A percentile compares a stretch with the other conserved stretches of the same genome.
These are phyloP conservation scores for Crucibulum parvulum DNA, from an alignment of 1,284 basidiomycete genomes.

Conservation along the genomic window DNA sequence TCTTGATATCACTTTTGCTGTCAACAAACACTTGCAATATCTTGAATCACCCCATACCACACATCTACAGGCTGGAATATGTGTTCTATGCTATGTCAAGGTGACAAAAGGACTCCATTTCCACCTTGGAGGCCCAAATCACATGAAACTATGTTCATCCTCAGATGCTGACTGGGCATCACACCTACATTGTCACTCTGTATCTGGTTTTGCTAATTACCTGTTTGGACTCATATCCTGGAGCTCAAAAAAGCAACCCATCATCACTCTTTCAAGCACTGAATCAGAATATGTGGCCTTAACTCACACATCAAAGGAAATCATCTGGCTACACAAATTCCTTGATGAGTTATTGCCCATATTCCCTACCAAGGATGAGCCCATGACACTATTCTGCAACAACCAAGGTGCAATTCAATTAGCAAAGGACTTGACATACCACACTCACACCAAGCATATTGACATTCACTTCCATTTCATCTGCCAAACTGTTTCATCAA, in stretches of 20 bases:
- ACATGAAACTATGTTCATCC: conserved; percentile 8
- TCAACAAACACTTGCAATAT: conserved; percentile 23
- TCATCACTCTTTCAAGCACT: conserved; percentile 24
- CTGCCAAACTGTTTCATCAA: no score
- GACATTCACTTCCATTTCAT: no score
- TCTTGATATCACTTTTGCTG: conserved; percentile 29
- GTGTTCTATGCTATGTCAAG: conserved; percentile 33
- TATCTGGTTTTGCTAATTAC: conserved; percentile 28
- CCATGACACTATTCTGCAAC: conserved; percentile 18
- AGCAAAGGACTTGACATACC: no score
- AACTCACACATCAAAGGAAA: conserved; percentile 18
- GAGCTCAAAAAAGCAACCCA: conserved; percentile 3
- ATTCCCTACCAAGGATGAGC: neutral
- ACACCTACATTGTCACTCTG: conserved; percentile 19
- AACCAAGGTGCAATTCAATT: conserved; percentile 18
- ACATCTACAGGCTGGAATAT: conserved; percentile 26
- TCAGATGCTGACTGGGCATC: conserved; percentile 35
- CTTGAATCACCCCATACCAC: conserved; percentile 12
- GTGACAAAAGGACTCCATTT: conserved; percentile 23
- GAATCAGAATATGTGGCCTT: conserved; percentile 31
- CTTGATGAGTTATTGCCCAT: neutral
- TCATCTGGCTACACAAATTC: neutral
- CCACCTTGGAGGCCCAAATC: conserved; percentile 14
- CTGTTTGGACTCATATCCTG: conserved; percentile 24
- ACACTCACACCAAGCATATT: no score